Evolutionary conservation across 2,329 filamentous ascomycete genomes (phyloP).

Genomic region (Aspergillus carbonarius): DNA sequence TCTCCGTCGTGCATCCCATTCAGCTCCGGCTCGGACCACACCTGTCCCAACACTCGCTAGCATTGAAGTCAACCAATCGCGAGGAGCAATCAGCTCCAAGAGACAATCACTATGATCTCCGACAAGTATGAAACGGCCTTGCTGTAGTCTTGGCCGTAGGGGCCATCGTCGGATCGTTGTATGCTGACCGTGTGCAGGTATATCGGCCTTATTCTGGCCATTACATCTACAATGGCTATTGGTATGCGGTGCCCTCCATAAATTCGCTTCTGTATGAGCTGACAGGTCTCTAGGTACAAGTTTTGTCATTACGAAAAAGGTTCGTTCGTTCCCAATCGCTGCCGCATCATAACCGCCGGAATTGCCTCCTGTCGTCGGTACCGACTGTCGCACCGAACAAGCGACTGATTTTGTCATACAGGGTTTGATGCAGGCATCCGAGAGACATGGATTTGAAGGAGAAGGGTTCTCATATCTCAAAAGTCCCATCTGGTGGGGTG

Average conservation of each 20-base stretch:
- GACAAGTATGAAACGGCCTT: conserved; percentile 39
- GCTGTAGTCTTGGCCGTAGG: conserved; percentile 5
- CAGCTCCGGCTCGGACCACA: conserved; percentile 5
- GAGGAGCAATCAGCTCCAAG: conserved; percentile 41
- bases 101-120: conserved; percentile 38
- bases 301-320: conserved; percentile 99
- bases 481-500: conserved; percentile 97
- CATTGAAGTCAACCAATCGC: conserved; percentile 33
- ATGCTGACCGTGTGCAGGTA: conserved; percentile 35
- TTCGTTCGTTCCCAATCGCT: conserved; percentile 43
- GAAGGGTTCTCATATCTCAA: conserved; percentile 92
- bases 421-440: conserved; percentile 87
- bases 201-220: conserved; percentile 48
- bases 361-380: conserved; percentile 9
- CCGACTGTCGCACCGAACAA: conserved; percentile 4
- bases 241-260: conserved; percentile 29
- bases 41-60: conserved; percentile 20
- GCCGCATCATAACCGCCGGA: conserved; percentile 3
- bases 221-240: conserved; percentile 50
- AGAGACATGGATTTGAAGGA: conserved; percentile 92
- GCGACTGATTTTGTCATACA: conserved; percentile 39
- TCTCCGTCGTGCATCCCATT: conserved; percentile 5
- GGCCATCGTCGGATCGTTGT: conserved; percentile 21
- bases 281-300: conserved; percentile 67
- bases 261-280: background rate